A percentile compares a stretch with the other conserved stretches of the same genome.
These are phyloP conservation scores for Sutorius australiensis DNA, from an alignment of 768 basidiomycete species.

Conservation along the genomic window DNA sequence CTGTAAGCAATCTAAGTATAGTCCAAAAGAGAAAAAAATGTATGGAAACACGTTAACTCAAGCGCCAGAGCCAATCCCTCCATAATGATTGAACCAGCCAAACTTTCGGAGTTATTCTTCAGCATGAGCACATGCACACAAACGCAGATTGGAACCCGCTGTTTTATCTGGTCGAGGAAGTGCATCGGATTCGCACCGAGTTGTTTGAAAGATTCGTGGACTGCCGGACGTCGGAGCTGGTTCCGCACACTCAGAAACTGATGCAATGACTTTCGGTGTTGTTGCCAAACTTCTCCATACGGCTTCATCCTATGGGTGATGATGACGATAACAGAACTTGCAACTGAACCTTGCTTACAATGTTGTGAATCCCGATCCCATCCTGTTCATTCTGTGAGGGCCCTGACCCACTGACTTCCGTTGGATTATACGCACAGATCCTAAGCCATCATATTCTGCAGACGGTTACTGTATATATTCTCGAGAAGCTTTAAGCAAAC, in stretches of 20 bases:
- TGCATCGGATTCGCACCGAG: background rate
- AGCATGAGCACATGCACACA: background rate
- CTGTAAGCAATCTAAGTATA: constrained; percentile 1
- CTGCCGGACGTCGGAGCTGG: constrained; percentile 3
- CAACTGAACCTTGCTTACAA: background rate
- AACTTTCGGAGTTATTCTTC: background rate
- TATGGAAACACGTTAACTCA: background rate
- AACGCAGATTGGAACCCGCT: background rate
- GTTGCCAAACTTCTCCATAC: too few species aligned
- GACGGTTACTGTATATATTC: constrained; percentile 5
- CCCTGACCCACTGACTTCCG: too few species aligned
- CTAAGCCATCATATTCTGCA: background rate
- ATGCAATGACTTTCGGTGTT: background rate
- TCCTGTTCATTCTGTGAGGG: background rate
- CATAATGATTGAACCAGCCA: background rate
- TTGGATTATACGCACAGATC: constrained; percentile 1
- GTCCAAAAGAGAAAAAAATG: background rate
- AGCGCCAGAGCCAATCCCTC: background rate
- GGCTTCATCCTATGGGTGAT: too few species aligned
- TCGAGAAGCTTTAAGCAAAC: constrained; percentile 1
- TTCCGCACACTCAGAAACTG: background rate
- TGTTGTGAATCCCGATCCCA: constrained; percentile 7
- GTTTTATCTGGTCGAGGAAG: constrained; percentile 2
- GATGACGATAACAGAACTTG: background rate
- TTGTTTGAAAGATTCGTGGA: background rate